Conservation (phyloP, 2,329 filamentous ascomycete species). For the Arachnomyces sp. region DNA sequence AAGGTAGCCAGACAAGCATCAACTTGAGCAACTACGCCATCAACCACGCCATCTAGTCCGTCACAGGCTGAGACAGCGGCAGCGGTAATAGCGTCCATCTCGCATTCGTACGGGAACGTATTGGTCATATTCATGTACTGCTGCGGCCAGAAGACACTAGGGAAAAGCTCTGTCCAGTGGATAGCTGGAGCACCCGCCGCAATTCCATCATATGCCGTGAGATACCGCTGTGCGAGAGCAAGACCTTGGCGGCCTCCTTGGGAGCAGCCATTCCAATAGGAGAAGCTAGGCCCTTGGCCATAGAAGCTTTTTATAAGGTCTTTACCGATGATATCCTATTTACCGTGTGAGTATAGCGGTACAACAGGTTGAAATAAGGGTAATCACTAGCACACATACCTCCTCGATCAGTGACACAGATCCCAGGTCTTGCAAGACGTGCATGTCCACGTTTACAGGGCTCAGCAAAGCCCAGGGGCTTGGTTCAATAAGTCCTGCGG, state of each 20-base stretch:
- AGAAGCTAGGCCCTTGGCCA: conserved; percentile 22
- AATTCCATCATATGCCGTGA: conserved; percentile 40
- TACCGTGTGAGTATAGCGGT: too few species aligned
- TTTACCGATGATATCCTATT: conserved; percentile 25
- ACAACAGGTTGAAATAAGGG: too few species aligned
- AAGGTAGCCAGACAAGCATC: conserved; percentile 15
- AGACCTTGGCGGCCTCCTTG: conserved; percentile 40
- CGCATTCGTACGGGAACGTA: conserved; percentile 20
- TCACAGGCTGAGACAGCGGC: conserved; percentile 31
- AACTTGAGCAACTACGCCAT: conserved; percentile 18
- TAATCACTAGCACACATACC: too few species aligned
- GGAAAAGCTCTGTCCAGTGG: conserved; percentile 16
- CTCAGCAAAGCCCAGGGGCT: too few species aligned
- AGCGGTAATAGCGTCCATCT: conserved; percentile 27
- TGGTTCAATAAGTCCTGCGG: too few species aligned
- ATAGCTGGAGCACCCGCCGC: conserved; percentile 35
- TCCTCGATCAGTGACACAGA: too few species aligned
- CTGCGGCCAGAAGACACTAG: conserved; percentile 13
- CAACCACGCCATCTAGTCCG: conserved; percentile 28
- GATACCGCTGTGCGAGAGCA: conserved; percentile 36
- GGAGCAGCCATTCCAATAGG: conserved; percentile 41
- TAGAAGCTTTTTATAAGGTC: conserved; percentile 24
- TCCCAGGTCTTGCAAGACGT: too few species aligned
- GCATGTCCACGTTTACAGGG: too few species aligned
- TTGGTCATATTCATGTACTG: conserved; percentile 16